Base-by-base conservation (phyloP, 495 filamentous ascomycete genomes). In the Talaromyces nanjingensis region DNA sequence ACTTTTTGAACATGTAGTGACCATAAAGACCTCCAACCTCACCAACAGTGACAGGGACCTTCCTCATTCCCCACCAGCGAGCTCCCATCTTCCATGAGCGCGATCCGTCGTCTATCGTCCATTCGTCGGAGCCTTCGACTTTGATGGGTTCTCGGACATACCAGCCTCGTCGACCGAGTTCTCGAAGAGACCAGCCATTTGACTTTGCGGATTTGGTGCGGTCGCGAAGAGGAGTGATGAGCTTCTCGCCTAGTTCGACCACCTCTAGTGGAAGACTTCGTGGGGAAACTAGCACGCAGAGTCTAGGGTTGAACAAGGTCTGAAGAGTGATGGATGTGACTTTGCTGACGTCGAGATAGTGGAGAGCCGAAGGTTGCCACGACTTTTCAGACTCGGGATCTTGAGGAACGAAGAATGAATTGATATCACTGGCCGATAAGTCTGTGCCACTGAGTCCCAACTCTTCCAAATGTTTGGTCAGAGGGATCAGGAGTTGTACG, bases 1-100 rank as follows among this genome's bases (percentile, higher is more conserved):
- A 86, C 68, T 81, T 80, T 70, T 86, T 86, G 71, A 93, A 96
- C 86, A 92, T 93, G 73, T 90, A 94, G 65, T 86, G 87, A 53
- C 90, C 91, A 72, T 96, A 96, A 76, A 96, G 86, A 24, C 91
- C 91, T 12, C 89, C 89, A 2, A 94, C 90, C 67, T 93, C 90
- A 6, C 87, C 86, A 42, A 80, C 74, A 12, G 89, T 89, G 60
- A 94, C 87, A 11, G 91, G 91, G 31, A 92, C 81, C 81, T 96
- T 96, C 52, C 89, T 83, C 85, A 91, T 92, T 16, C 91, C 91
- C 91, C 91, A 94, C 77, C 84, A 88, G 64, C 84, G 83, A n/a
- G 90, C 91, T 12, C 91, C 91, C 90, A 92, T 90, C 79, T 96
- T 96, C 91, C 91, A 96, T 61, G 71, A 69, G 29, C 89, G 80